phyloP scores from a whole-genome alignment of 2,329 filamentous ascomycete genomes.

The Arthrobotrys sinensis region DNA sequence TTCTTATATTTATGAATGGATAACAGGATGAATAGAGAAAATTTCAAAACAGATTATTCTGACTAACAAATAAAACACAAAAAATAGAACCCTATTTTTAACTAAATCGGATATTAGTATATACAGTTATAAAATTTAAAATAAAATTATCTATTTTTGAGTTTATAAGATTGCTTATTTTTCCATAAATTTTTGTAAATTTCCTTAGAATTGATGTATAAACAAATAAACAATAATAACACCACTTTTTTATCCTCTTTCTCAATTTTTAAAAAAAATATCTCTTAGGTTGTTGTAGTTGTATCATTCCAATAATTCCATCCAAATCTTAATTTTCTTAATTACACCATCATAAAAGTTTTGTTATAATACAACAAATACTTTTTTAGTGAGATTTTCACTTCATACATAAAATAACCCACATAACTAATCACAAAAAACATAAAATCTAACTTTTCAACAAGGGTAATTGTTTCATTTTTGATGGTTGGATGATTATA shows the following conservation, averaged over 20 bases:
- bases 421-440: no score
- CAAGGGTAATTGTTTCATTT: conserved; percentile 11
- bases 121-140: no score
- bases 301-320: conserved; percentile 50
- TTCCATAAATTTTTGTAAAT: neutral
- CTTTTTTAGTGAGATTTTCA: conserved; percentile 2
- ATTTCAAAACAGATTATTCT: no score
- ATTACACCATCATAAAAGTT: conserved; percentile 29
- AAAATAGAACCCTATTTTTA: no score
- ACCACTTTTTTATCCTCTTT: no score
- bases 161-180: no score
- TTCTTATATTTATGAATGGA: conserved; percentile 59
- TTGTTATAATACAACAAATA: conserved; percentile 16
- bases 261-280: conserved; percentile 61
- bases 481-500: no score
- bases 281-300: conserved; percentile 58
- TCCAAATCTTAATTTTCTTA: conserved; percentile 34
- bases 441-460: conserved; percentile 52
- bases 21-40: conserved; percentile 60
- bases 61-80: no score
- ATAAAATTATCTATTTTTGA: no score
- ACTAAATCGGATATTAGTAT: no score
- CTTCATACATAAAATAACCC: conserved; percentile 30
- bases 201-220: neutral
- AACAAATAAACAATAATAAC: neutral